Evolutionary conservation across 1,284 basidiomycete genomes (phyloP), one percentile per base, ranked within the genome.

Genomic region (Leccinum pseudoinsigne): DNA sequence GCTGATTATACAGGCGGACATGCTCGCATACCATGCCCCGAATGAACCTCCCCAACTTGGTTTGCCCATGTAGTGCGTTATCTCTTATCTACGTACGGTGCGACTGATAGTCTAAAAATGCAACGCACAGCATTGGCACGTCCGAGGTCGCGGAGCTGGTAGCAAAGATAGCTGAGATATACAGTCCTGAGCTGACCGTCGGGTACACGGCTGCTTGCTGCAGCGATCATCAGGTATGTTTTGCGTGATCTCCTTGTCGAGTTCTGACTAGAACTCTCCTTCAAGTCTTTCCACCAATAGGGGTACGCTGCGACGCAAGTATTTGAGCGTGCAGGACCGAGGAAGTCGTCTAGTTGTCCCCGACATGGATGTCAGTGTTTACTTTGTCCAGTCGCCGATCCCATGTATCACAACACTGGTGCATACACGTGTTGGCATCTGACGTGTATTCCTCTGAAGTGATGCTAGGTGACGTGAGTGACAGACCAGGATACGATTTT

Each of bases 1-100:
- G 3, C 75, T 95, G 47, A 92, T 95, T 84, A 82, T 95, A 62
- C 94, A 95, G 74, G 91, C 91, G 1, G 94, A 96, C 71, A 95
- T 95, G 93, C 81, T 92, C 55, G 94, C 84, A 0, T 95, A 94
- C 73, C 91, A 86, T 63, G 86, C 80, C 36, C 84, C 82, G 12
- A 84, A 81, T 47, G 94, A 95, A 77, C 89, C 92, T 31, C 74
- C 85, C 5, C 93, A 95, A 73, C 83, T 95, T 7, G 93, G 90
- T 34, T 82, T 95, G 50, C 93, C 87, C 11, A 78, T 81, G n/a
- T 60, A 64, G 88, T 89, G 61, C 55, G 82, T 76, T 11, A 4
- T 12, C 34, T 56, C 34, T 59, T 12, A 11, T 55, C 5, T 36
- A 12, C 21, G 7, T 54, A 7, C 6, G 2, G 14, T 12, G 4